These are phyloP conservation scores for Cicer chorassanicum DNA, from an alignment of 306 rosid genomes.

Conservation along the genomic window DNA sequence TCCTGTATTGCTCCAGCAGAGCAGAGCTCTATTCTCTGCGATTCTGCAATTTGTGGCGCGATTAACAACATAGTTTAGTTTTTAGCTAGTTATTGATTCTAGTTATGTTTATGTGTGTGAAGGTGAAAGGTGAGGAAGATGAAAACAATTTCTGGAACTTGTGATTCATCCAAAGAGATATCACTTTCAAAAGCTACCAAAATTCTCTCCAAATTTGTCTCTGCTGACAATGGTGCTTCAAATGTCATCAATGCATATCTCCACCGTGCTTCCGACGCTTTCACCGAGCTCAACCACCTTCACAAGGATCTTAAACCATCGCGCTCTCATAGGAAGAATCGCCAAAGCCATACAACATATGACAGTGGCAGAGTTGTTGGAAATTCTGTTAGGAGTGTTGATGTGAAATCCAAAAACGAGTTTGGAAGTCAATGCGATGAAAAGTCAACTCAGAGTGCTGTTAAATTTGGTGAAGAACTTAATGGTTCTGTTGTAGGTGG, in stretches of 20 bases:
- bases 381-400: constrained; percentile 14
- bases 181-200: constrained; percentile 51
- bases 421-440: not conserved
- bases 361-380: constrained; percentile 4
- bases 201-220: constrained; percentile 47
- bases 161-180: constrained; percentile 36
- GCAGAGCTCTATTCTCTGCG: not conserved
- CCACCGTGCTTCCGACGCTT: constrained; percentile 38
- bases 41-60: too few species aligned
- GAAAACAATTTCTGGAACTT: constrained; percentile 40
- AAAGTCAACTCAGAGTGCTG: not conserved
- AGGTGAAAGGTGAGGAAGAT: constrained; percentile 27
- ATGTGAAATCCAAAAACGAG: not conserved
- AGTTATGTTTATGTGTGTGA: not conserved
- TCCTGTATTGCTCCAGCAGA: too few species aligned
- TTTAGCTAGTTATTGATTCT: not conserved
- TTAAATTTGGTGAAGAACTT: not conserved
- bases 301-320: constrained; percentile 45
- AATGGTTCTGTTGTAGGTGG: constrained; percentile 35
- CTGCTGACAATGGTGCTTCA: constrained; percentile 54
- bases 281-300: constrained; percentile 48
- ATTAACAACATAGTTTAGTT: not conserved
- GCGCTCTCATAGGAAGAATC: constrained; percentile 39
- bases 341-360: not conserved
- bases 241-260: constrained; percentile 41